These are phyloP conservation scores for Mallotus repandus DNA, from an alignment of 441 rosid species.

Conservation along the genomic window DNA sequence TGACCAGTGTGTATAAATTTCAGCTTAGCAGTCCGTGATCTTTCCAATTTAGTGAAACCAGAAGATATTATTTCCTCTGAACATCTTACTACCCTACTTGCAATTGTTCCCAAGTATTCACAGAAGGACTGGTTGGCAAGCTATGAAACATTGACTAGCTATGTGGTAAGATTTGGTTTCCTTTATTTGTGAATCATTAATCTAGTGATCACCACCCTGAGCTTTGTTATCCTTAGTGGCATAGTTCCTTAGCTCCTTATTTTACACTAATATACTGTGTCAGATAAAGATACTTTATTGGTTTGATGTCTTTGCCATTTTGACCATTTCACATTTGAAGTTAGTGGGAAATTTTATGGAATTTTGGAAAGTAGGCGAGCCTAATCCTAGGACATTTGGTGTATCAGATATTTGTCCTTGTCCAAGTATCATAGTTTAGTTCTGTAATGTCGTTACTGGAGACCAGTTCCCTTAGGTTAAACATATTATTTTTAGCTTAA, in stretches of 20 bases:
- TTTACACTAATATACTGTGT: too few species aligned
- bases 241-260: too few species aligned
- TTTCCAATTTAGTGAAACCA: constrained; percentile 87
- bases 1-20: constrained; percentile 30
- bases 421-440: too few species aligned
- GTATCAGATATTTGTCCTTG: too few species aligned
- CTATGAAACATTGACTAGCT: constrained; percentile 86
- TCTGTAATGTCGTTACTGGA: too few species aligned
- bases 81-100: constrained; percentile 83
- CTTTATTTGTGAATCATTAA: constrained; percentile 3
- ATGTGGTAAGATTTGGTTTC: constrained; percentile 64
- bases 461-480: constrained; percentile 12
- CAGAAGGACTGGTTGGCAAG: constrained; percentile 95
- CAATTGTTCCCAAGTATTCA: constrained; percentile 87
- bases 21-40: constrained; percentile 99
- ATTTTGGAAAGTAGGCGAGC: too few species aligned
- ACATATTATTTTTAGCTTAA: constrained; percentile 5
- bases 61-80: constrained; percentile 86
- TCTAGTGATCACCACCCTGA: not conserved
- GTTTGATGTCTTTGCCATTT: too few species aligned
- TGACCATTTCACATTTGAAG: too few species aligned
- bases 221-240: too few species aligned
- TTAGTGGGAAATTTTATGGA: too few species aligned
- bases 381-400: too few species aligned
- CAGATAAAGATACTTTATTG: too few species aligned